Evolutionary conservation across 1,284 basidiomycete genomes (phyloP).

Genomic region (Cerioporus squamosus): DNA sequence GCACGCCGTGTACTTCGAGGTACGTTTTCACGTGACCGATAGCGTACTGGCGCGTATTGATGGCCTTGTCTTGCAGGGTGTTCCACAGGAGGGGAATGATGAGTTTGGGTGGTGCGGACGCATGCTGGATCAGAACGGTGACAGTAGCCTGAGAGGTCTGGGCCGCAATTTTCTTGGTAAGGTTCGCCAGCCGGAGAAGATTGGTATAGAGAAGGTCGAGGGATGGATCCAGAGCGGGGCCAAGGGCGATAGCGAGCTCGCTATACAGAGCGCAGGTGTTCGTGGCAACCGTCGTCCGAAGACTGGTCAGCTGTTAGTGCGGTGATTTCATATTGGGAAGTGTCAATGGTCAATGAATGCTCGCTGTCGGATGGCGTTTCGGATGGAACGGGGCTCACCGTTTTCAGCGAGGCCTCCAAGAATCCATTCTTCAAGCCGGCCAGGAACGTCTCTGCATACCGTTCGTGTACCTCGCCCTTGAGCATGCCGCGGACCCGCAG

Average conservation of each 20-base stretch:
- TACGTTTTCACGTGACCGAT: conserved; percentile 75
- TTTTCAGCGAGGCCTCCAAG: conserved; percentile 85
- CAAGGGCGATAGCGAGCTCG: conserved; percentile 77
- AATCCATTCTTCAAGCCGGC: conserved; percentile 76
- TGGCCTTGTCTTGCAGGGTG: conserved; percentile 84
- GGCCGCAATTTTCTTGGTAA: conserved; percentile 95
- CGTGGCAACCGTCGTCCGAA: conserved; percentile 90
- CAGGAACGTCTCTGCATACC: conserved; percentile 79
- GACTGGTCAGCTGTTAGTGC: conserved; percentile 70
- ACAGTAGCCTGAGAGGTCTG: conserved; percentile 84
- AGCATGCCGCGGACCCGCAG: conserved; percentile 91
- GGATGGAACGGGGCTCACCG: conserved; percentile 55
- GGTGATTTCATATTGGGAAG: conserved; percentile 10
- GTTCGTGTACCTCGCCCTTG: conserved; percentile 77
- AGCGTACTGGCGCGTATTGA: conserved; percentile 76
- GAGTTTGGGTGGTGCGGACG: conserved; percentile 74
- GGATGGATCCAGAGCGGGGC: conserved; percentile 74
- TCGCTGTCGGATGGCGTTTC: conserved; percentile 3
- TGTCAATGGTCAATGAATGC: conserved; percentile 6
- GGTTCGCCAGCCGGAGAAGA: conserved; percentile 86
- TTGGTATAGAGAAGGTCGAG: conserved; percentile 78
- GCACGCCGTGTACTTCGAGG: conserved; percentile 70
- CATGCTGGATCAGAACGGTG: conserved; percentile 69
- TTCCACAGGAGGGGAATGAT: conserved; percentile 76
- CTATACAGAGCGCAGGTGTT: conserved; percentile 81